Evolutionary conservation across 2,329 filamentous ascomycete genomes (phyloP).

Genomic region (Exutisphaerella laricina): DNA sequence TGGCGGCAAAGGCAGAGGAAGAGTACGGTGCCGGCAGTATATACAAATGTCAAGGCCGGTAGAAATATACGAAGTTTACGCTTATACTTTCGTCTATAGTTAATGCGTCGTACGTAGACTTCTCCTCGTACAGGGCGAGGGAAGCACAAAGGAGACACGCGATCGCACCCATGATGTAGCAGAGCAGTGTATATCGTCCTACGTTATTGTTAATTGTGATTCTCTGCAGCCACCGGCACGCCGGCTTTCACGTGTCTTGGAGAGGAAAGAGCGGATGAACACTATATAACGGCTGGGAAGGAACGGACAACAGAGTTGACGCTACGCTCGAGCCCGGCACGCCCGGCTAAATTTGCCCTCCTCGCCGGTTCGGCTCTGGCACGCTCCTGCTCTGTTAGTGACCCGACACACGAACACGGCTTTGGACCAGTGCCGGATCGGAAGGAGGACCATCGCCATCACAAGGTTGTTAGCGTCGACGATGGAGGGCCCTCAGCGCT

Average conservation of each 20-base stretch:
- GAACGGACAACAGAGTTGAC: too few species aligned
- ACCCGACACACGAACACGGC: too few species aligned
- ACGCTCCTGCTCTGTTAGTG: too few species aligned
- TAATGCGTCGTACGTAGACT: not conserved
- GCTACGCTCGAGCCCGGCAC: too few species aligned
- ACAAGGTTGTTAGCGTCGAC: not conserved
- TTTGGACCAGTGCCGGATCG: too few species aligned
- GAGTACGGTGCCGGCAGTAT: not conserved
- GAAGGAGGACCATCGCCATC: not conserved
- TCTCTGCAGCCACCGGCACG: not conserved
- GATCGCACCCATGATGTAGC: not conserved
- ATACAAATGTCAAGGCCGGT: not conserved
- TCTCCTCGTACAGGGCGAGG: not conserved
- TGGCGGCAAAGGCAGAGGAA: not conserved
- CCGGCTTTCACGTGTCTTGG: too few species aligned
- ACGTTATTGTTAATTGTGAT: not conserved
- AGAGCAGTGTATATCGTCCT: not conserved
- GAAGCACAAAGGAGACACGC: not conserved
- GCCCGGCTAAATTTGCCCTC: too few species aligned
- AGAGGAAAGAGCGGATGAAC: too few species aligned
- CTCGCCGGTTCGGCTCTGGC: too few species aligned
- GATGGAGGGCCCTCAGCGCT: constrained; percentile 8
- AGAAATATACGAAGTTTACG: not conserved
- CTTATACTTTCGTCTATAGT: not conserved
- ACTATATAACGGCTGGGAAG: too few species aligned